Base-by-base conservation (phyloP, 2,329 filamentous ascomycete species). In the Penicillium capsulatum region DNA sequence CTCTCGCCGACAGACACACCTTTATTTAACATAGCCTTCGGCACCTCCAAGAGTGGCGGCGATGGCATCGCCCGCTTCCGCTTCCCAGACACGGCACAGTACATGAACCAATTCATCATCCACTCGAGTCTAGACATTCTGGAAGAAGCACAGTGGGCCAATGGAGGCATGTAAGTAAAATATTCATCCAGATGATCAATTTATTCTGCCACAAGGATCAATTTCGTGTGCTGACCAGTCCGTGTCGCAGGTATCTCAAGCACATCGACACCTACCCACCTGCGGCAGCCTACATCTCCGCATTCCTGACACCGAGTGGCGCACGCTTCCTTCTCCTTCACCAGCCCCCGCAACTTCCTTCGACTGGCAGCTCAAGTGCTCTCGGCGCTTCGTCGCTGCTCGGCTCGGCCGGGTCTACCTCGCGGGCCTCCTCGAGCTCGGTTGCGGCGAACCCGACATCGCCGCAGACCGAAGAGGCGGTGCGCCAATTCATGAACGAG, bases 91-190 rank as follows among this genome's bases (percentile, higher is more conserved):
- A 83, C 94, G 59, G 85, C 91, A 38, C 82, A 87, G 48, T 87
- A 94, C 66, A 84, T 96, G 75, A 96, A 96, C 71, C 92, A 96
- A 67, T 97, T 98, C 72, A 88, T 97, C 61, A 81, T 95, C 20
- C 91, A 98, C 71, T 90, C 87, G 54, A 86, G 86, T 51, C 74
- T 98, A 41, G 92, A 98, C 65, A 87, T 97, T 31, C 86, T 95
- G 36, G 92, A 98, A 70, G 92, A 98, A 67, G 81, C 91, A 19
- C 92, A 97, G 70, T 98, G 92, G 91, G 84, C 81, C 5, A 86
- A 75, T 46, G 85, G 86, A 3, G 83, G 86, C 54, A 84, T 94
- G 88, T 94, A 71, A 49, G 74, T 28, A 6, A n/a, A n/a, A n/a
- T n/a, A n/a, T n/a, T n/a, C n/a, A n/a, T n/a, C n/a, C n/a, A n/a